Evolutionary conservation across 768 basidiomycete genomes (phyloP).

Genomic region (Imleria badia): DNA sequence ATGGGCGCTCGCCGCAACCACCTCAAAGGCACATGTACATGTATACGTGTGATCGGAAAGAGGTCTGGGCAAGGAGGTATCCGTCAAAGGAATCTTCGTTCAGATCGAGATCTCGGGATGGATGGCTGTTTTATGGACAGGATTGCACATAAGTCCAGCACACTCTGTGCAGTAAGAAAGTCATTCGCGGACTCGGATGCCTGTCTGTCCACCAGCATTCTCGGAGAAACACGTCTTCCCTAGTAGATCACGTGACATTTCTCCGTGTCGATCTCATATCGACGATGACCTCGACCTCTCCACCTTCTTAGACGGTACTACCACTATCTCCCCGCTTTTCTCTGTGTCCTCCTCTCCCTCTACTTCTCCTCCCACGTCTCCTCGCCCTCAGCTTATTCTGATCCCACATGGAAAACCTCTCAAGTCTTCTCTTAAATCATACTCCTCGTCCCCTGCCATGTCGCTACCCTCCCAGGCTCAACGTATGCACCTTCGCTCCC

Average conservation of each 20-base stretch:
- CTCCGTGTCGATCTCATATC: slow-evolving; percentile 17
- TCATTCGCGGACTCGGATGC: no score
- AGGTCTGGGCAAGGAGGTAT: slow-evolving; percentile 19
- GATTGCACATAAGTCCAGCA: no score
- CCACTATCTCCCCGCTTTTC: slow-evolving; percentile 25
- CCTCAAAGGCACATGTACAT: slow-evolving; percentile 19
- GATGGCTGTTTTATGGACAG: slow-evolving; percentile 3
- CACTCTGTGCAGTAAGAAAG: no score
- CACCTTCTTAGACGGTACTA: slow-evolving; percentile 42
- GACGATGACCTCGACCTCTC: slow-evolving; percentile 17
- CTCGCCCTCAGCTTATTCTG: slow-evolving; percentile 35
- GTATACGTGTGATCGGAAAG: slow-evolving; percentile 21
- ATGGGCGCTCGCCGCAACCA: no score
- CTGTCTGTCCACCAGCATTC: slow-evolving; percentile 24
- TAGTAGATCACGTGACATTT: slow-evolving; percentile 30
- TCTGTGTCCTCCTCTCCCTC: no score
- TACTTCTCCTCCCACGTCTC: background rate
- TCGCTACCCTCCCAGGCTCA: background rate
- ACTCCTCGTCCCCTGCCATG: slow-evolving; percentile 19
- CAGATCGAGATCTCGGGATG: slow-evolving; percentile 16
- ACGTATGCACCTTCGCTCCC: slow-evolving; percentile 32
- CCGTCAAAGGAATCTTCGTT: background rate
- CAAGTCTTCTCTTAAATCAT: slow-evolving; percentile 77
- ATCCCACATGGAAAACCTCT: slow-evolving; percentile 82
- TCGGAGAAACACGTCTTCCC: slow-evolving; percentile 46